Evolutionary conservation across 1,284 basidiomycete genomes (phyloP).

Genomic region (Malassezia cuniculi): DNA sequence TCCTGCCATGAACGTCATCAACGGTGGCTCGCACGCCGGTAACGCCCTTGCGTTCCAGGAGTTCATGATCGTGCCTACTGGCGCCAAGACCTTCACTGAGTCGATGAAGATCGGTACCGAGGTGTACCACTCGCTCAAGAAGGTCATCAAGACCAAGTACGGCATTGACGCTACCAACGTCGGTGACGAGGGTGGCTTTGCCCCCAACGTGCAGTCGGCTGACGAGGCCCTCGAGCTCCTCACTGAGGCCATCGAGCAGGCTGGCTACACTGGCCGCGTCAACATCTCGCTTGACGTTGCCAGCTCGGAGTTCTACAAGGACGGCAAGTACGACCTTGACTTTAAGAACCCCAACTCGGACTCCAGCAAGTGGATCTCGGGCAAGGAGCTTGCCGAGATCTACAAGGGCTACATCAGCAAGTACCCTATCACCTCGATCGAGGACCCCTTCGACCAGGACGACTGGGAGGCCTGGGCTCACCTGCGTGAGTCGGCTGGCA

Average conservation of each 20-base stretch:
- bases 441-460: slow-evolving; percentile 99
- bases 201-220: slow-evolving; percentile 90
- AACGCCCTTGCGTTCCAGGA: slow-evolving; percentile 79
- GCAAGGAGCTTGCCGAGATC: slow-evolving; percentile 79
- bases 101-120: slow-evolving; percentile 97
- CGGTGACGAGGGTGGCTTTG: slow-evolving; percentile 99
- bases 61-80: slow-evolving; percentile 98
- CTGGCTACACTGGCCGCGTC: slow-evolving; percentile 95
- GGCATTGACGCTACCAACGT: slow-evolving; percentile 97
- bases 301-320: slow-evolving; percentile 99
- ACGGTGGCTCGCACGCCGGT: slow-evolving; percentile 97
- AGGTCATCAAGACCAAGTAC: slow-evolving; percentile 98
- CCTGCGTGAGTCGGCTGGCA: slow-evolving; percentile 53
- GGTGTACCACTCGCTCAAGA: slow-evolving; percentile 96
- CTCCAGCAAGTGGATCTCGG: slow-evolving; percentile 81
- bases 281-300: slow-evolving; percentile 98
- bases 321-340: slow-evolving; percentile 98
- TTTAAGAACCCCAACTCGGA: slow-evolving; percentile 99
- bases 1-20: slow-evolving; percentile 92
- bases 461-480: slow-evolving; percentile 97
- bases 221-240: slow-evolving; percentile 96
- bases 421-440: slow-evolving; percentile 58
- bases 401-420: slow-evolving; percentile 55
- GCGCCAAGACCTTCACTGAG: slow-evolving; percentile 94
- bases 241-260: slow-evolving; percentile 87